Conservation (phyloP, 164 flowering plant genomes). For the Platanus orientalis region DNA sequence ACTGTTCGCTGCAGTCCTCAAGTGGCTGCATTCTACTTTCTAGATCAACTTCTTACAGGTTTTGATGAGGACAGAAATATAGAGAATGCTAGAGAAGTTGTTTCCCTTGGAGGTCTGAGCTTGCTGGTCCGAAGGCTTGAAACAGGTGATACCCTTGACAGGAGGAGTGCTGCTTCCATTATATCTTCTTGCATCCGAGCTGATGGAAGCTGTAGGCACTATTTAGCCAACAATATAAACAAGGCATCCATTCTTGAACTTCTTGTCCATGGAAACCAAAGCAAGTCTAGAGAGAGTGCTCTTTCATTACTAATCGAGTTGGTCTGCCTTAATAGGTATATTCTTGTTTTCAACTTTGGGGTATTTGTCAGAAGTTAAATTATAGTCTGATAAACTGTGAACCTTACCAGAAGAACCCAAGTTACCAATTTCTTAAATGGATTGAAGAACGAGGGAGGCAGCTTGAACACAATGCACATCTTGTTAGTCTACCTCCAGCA, state of each 20-base stretch:
- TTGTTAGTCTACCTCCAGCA: conserved; percentile 42
- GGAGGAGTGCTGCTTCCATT: conserved; percentile 35
- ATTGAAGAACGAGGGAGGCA: conserved; percentile 36
- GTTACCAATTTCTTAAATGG: conserved; percentile 34
- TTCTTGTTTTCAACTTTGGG: not conserved
- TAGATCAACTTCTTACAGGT: conserved; percentile 55
- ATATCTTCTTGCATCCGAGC: conserved; percentile 49
- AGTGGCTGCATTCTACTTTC: conserved; percentile 55
- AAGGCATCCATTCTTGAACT: conserved; percentile 44
- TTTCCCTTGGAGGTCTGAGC: conserved; percentile 55
- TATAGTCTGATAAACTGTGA: conserved; percentile 5
- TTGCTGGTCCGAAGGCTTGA: conserved; percentile 41
- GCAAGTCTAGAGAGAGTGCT: conserved; percentile 19
- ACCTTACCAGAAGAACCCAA: conserved; percentile 35
- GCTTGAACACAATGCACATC: conserved; percentile 55
- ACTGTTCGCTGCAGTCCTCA: conserved; percentile 45
- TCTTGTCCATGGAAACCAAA: conserved; percentile 23
- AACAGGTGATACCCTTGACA: conserved; percentile 36
- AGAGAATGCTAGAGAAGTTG: conserved; percentile 54
- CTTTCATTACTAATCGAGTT: conserved; percentile 43
- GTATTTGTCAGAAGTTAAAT: not conserved
- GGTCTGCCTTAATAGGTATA: conserved; percentile 51
- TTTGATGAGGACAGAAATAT: conserved; percentile 50
- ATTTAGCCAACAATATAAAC: conserved; percentile 44
- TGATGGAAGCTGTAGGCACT: conserved; percentile 51